phyloP scores from a whole-genome alignment of 768 basidiomycete genomes.

The Gelatoporia subvermispora region DNA sequence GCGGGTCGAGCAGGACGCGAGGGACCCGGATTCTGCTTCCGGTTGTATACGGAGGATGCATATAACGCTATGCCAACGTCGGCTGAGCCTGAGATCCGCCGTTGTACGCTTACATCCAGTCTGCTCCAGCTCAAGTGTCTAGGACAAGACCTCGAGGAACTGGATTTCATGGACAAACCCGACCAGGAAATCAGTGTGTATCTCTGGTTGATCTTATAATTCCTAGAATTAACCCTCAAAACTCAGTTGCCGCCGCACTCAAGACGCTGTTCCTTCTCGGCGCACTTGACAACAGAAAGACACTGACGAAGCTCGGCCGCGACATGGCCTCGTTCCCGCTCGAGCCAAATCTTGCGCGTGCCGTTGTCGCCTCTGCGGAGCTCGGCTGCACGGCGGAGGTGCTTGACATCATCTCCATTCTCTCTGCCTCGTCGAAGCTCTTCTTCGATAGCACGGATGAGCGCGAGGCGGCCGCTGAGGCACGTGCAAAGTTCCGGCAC shows the following conservation, averaged over 20 bases:
- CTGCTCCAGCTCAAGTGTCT: conserved; percentile 84
- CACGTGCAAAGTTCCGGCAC: conserved; percentile 76
- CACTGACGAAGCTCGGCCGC: conserved; percentile 69
- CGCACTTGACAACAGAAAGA: conserved; percentile 63
- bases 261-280: conserved; percentile 75
- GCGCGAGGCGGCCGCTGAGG: conserved; percentile 66
- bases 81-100: conserved; percentile 85
- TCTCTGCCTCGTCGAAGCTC: conserved; percentile 76
- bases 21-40: conserved; percentile 84
- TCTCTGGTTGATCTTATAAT: not conserved
- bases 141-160: conserved; percentile 70
- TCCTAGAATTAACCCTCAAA: not conserved
- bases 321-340: conserved; percentile 90
- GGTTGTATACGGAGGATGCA: conserved; percentile 83
- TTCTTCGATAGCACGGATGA: conserved; percentile 75
- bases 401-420: conserved; percentile 78
- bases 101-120: conserved; percentile 79
- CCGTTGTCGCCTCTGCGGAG: conserved; percentile 72
- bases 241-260: conserved; percentile 54
- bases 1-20: conserved; percentile 96
- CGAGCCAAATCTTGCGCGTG: conserved; percentile 79
- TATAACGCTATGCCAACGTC: conserved; percentile 63
- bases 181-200: conserved; percentile 69
- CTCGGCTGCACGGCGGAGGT: conserved; percentile 74
- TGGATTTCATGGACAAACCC: conserved; percentile 89